These are phyloP conservation scores for Earliella scabrosa DNA, from an alignment of 1,284 basidiomycete species.

Conservation along the genomic window DNA sequence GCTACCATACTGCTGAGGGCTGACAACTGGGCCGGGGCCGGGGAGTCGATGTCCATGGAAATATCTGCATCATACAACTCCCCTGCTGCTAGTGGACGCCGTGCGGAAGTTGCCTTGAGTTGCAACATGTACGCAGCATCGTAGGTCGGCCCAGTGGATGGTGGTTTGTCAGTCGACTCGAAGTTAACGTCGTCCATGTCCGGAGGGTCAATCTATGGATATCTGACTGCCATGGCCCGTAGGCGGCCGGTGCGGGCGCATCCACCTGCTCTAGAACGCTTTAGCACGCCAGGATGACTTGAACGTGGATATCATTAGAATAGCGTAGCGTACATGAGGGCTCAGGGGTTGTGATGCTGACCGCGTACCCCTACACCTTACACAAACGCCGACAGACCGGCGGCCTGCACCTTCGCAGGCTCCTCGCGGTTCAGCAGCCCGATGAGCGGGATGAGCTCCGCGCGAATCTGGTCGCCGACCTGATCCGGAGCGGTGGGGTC, in stretches of 20 bases:
- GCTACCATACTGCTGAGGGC: conserved; percentile 32
- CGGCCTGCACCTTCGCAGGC: conserved; percentile 76
- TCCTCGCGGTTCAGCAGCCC: conserved; percentile 75
- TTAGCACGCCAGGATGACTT: neutral
- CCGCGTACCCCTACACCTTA: conserved; percentile 28
- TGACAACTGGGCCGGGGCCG: conserved; percentile 36
- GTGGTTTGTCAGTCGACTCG: conserved; percentile 54
- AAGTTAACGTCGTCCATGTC: conserved; percentile 22
- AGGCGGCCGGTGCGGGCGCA: conserved; percentile 5
- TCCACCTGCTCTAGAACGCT: conserved; percentile 15
- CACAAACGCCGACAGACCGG: conserved; percentile 68
- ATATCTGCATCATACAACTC: conserved; percentile 53
- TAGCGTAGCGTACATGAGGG: conserved; percentile 20
- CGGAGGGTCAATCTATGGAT: neutral
- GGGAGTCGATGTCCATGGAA: conserved; percentile 51
- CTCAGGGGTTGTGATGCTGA: neutral
- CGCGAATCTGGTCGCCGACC: conserved; percentile 77
- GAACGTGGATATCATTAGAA: neutral
- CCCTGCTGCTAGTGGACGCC: conserved; percentile 45
- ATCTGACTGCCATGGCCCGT: neutral
- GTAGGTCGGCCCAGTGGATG: conserved; percentile 62
- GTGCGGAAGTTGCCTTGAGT: conserved; percentile 75
- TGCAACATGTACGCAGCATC: conserved; percentile 80
- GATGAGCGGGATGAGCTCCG: conserved; percentile 79
- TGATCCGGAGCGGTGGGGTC: conserved; percentile 76